Evolutionary conservation across 1,139 yeast genomes (phyloP).

Genomic region (Nakaseomyces sp.): DNA sequence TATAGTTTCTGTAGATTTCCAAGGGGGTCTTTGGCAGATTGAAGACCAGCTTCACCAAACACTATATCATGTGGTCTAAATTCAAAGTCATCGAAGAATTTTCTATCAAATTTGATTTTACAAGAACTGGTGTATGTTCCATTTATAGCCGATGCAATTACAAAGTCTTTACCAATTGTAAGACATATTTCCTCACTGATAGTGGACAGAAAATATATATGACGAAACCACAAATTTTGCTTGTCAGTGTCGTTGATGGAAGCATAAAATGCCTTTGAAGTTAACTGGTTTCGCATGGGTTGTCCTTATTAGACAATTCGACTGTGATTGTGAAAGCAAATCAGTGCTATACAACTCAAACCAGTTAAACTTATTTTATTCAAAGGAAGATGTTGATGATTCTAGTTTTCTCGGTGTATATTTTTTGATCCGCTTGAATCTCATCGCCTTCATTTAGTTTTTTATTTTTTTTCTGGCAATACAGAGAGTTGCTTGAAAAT

Average conservation of each 20-base stretch:
- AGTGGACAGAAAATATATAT: constrained; percentile 22
- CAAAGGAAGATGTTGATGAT: too few species aligned
- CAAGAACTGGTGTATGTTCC: constrained; percentile 27
- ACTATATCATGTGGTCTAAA: constrained; percentile 26
- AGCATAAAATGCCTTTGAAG: constrained; percentile 27
- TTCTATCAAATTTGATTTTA: constrained; percentile 20
- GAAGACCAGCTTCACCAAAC: constrained; percentile 30
- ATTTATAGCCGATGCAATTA: constrained; percentile 27
- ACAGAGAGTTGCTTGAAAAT: too few species aligned
- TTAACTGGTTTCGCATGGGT: not conserved
- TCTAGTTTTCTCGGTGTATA: too few species aligned
- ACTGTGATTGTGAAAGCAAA: too few species aligned
- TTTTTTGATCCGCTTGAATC: too few species aligned
- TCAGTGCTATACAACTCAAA: too few species aligned
- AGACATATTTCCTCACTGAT: constrained; percentile 23
- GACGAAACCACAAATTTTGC: constrained; percentile 26
- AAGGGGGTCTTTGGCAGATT: constrained; percentile 19
- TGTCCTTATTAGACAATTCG: too few species aligned
- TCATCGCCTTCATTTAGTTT: too few species aligned
- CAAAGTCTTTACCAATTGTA: constrained; percentile 22
- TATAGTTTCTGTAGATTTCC: constrained; percentile 28
- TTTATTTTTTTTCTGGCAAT: too few species aligned
- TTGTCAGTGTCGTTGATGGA: constrained; percentile 19
- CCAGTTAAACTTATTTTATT: too few species aligned
- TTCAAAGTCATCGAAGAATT: constrained; percentile 23